phyloP scores from a whole-genome alignment of 1,139 yeast species.

The Zygotorulaspora mrakii region DNA sequence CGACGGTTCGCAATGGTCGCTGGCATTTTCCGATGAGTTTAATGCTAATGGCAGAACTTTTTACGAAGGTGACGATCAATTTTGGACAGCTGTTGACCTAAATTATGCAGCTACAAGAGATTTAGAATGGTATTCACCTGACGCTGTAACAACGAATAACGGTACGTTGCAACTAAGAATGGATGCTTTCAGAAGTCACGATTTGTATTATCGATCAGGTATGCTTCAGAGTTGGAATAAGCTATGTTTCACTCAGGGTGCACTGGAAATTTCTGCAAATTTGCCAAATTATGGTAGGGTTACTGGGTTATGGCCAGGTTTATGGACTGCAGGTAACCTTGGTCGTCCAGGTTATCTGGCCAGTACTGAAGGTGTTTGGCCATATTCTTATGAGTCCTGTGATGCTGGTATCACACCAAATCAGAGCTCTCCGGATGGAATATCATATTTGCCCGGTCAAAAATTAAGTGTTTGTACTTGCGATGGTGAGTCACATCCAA shows the following conservation, averaged over 20 bases:
- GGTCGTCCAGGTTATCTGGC: constrained; percentile 83
- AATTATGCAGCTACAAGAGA: constrained; percentile 79
- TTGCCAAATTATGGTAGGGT: constrained; percentile 68
- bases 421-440: constrained; percentile 78
- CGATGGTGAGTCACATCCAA: constrained; percentile 74
- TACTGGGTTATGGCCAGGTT: constrained; percentile 84
- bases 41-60: constrained; percentile 79
- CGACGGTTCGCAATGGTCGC: constrained; percentile 61
- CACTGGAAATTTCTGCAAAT: constrained; percentile 62
- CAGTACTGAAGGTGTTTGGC: constrained; percentile 84
- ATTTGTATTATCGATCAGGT: constrained; percentile 72
- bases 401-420: constrained; percentile 91
- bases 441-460: constrained; percentile 77
- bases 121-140: constrained; percentile 87
- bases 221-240: constrained; percentile 86
- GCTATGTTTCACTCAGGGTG: constrained; percentile 75
- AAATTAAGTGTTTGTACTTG: constrained; percentile 66
- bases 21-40: constrained; percentile 82
- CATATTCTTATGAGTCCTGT: constrained; percentile 75
- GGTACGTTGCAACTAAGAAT: constrained; percentile 64
- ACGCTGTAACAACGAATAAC: constrained; percentile 63
- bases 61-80: constrained; percentile 80
- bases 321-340: constrained; percentile 83
- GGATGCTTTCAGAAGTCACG: constrained; percentile 72
- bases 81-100: constrained; percentile 71